A percentile compares a stretch with the other conserved stretches of the same genome.
phyloP scores from a whole-genome alignment of 2,329 filamentous ascomycete species.

The Trichoderma sp. region DNA sequence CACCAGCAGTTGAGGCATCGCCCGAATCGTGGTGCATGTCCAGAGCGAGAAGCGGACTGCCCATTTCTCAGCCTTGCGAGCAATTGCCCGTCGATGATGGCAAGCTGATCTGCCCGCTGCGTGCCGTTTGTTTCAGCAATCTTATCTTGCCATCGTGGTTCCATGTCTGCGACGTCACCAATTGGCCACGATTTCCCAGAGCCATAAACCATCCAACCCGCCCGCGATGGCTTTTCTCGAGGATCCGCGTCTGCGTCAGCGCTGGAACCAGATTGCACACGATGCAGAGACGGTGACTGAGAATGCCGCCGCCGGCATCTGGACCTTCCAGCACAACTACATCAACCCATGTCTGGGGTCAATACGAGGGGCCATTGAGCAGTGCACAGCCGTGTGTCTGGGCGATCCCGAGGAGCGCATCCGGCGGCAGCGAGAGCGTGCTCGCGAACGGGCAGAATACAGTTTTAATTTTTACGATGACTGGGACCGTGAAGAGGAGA shows the following conservation, averaged over 20 bases:
- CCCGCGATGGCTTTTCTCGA: conserved; percentile 58
- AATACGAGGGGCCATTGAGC: conserved; percentile 63
- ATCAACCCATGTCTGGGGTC: conserved; percentile 75
- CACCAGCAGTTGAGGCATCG: background rate
- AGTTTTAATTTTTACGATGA: conserved; percentile 98
- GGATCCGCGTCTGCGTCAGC: conserved; percentile 87
- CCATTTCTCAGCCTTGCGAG: background rate
- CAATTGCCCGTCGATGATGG: conserved; percentile 8
- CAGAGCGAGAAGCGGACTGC: background rate
- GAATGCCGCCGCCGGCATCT: conserved; percentile 85
- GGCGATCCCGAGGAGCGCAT: conserved; percentile 71
- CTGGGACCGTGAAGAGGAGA: conserved; percentile 67
- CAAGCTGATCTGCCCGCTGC: background rate
- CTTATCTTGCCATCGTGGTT: background rate
- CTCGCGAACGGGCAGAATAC: conserved; percentile 67
- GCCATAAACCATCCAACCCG: conserved; percentile 10
- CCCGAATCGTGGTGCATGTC: background rate
- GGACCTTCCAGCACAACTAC: conserved; percentile 83
- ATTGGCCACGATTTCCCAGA: background rate
- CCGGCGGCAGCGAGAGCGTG: conserved; percentile 64
- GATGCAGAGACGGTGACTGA: conserved; percentile 89
- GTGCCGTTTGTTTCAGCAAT: background rate
- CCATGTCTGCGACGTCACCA: conserved; percentile 19
- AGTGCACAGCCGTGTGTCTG: conserved; percentile 68
- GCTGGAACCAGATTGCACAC: conserved; percentile 87